phyloP scores from a whole-genome alignment of 352 stramenopile species.

The Pythium guiyangense region DNA sequence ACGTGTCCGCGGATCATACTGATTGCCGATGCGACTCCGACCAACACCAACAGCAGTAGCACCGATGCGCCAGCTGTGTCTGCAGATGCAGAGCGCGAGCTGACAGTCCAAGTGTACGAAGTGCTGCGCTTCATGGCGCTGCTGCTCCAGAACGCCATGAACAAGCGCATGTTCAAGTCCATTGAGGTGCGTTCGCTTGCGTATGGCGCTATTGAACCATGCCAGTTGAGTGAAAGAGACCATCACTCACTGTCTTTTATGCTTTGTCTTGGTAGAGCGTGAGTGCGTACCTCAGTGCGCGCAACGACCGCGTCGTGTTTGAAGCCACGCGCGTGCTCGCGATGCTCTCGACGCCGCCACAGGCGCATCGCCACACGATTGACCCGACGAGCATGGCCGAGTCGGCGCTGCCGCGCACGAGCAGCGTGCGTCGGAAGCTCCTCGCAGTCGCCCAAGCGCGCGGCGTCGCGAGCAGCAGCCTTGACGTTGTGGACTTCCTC shows the following conservation, averaged over 20 bases:
- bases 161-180: conserved; percentile 74
- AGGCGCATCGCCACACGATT: conserved; percentile 62
- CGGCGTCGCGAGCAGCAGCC: conserved; percentile 36
- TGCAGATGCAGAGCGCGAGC: conserved; percentile 24
- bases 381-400: conserved; percentile 49
- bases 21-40: conserved; percentile 12
- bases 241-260: conserved; percentile 1
- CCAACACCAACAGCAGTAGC: conserved; percentile 15
- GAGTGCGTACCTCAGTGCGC: conserved; percentile 43
- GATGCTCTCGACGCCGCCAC: conserved; percentile 62
- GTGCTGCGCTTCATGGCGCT: conserved; percentile 70
- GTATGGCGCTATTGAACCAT: not conserved
- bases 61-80: conserved; percentile 5
- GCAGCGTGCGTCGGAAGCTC: conserved; percentile 41
- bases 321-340: conserved; percentile 72
- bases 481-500: conserved; percentile 70
- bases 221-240: not conserved
- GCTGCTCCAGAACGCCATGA: conserved; percentile 73
- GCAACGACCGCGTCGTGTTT: conserved; percentile 61
- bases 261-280: conserved; percentile 15
- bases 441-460: conserved; percentile 46
- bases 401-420: conserved; percentile 30
- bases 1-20: conserved; percentile 42
- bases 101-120: conserved; percentile 60
- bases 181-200: conserved; percentile 27